Evolutionary conservation across 2,329 filamentous ascomycete species (phyloP), one percentile per base, ranked within the genome.

Genomic region (Nothophaeocryptopus gaeumannii): DNA sequence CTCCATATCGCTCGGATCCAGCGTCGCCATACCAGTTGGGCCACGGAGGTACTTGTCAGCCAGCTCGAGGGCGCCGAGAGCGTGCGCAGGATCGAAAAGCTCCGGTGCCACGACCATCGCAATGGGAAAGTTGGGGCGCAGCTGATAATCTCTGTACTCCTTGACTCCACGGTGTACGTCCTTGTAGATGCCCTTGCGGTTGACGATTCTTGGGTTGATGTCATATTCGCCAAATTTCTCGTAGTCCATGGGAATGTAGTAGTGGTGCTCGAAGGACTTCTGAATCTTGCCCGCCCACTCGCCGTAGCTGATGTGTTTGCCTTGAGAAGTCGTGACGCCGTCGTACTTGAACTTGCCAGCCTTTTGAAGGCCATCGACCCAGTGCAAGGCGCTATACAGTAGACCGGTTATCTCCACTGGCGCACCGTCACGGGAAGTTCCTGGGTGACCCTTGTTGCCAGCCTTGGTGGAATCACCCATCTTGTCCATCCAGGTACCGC

Each of bases 401-500:
- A 99, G 80, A 40, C 93, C 95, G 1, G 86, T 96, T 66, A 99
- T 97, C 69, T 99, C 93, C 48, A 99, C 81, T 14, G 93, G 90
- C 36, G 93, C 90, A 29, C 93, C 93, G 67, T 99, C 95, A 62
- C 95, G 86, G 39, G 93, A 93, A n/a, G 93, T 99, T 8, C 91
- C 93, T 0, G 93, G 95, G 14, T 96, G 77, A 42, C 93, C 95
- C 74, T 96, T 97, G 64, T 85, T 96, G 51, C 87, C 86, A 12
- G 95, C 93, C 54, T 85, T 88, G 57, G 88, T 83, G 55, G 90
- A 96, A 70, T 99, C 93, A n/a, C 93, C 93, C 93, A 99, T 99
- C 79, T 99, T 99, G 77, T 99, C 93, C 90, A 96, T 96, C 93
- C 93, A 99, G 1, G 93, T 99, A 45, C 93, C 93, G 63, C 95